These are phyloP conservation scores for Colletotrichum graminicola DNA, from an alignment of 2,329 filamentous ascomycete species.

Conservation along the genomic window DNA sequence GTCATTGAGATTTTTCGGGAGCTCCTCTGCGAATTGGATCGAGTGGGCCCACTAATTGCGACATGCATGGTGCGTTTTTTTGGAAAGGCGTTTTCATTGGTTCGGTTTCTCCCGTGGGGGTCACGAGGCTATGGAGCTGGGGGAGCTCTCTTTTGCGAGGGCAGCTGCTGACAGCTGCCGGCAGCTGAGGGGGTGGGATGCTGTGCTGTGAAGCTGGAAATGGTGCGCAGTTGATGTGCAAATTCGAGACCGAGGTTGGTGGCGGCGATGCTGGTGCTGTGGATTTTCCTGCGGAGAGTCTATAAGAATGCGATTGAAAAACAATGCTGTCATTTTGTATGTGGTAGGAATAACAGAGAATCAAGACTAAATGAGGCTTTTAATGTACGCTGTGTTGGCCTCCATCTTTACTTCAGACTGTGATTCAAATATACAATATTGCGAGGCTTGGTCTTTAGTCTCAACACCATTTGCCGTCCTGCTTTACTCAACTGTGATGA, in stretches of 20 bases:
- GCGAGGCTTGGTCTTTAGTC: not conserved
- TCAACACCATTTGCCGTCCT: too few species aligned
- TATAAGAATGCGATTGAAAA: accelerated
- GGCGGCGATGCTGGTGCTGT: not conserved
- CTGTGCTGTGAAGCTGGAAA: not conserved
- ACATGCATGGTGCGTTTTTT: slow-evolving; percentile 24
- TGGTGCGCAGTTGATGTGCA: not conserved
- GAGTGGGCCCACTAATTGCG: slow-evolving; percentile 2
- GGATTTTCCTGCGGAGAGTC: not conserved
- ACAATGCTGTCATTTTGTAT: accelerated
- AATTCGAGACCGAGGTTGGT: not conserved
- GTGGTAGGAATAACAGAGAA: not conserved
- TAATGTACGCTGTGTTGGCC: not conserved
- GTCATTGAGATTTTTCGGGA: slow-evolving; percentile 39
- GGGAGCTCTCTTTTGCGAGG: not conserved
- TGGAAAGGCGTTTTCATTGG: slow-evolving; percentile 18
- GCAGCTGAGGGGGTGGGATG: not conserved
- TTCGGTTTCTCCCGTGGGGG: slow-evolving; percentile 21
- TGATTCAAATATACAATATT: not conserved
- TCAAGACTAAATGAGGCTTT: not conserved
- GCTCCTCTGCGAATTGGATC: slow-evolving; percentile 16
- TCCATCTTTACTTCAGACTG: not conserved
- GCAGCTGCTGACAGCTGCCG: not conserved
- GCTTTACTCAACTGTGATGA: too few species aligned
- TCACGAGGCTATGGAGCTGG: slow-evolving; percentile 6